These are phyloP conservation scores for Dactylella cylindrospora DNA, from an alignment of 2,329 filamentous ascomycete species.

Conservation along the genomic window DNA sequence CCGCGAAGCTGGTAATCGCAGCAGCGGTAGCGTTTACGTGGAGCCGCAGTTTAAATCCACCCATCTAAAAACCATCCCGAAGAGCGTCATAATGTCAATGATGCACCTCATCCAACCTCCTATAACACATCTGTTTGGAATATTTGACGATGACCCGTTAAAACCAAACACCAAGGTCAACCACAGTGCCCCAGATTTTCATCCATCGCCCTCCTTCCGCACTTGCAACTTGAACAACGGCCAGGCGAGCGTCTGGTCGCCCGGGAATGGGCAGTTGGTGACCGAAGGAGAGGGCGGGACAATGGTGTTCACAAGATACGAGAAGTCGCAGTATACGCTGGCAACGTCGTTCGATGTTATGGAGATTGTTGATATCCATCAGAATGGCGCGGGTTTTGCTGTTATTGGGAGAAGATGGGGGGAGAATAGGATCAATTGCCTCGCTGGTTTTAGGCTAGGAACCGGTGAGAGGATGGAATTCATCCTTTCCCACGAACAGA, in stretches of 20 bases:
- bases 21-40: conserved; percentile 30
- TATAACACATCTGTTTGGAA: conserved; percentile 31
- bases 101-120: conserved; percentile 40
- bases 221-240: conserved; percentile 33
- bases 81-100: conserved; percentile 43
- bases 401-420: conserved; percentile 33
- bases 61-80: conserved; percentile 38
- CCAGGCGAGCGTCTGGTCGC: conserved; percentile 36
- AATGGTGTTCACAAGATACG: conserved; percentile 41
- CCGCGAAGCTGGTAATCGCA: conserved; percentile 37
- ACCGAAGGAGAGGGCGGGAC: conserved; percentile 32
- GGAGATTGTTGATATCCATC: conserved; percentile 36
- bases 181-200: conserved; percentile 21
- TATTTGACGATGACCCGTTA: conserved; percentile 24
- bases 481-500: conserved; percentile 23
- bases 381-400: conserved; percentile 31
- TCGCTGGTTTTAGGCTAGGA: conserved; percentile 38
- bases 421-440: conserved; percentile 37
- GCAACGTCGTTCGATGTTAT: conserved; percentile 37
- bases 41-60: conserved; percentile 40
- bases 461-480: conserved; percentile 35
- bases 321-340: conserved; percentile 34
- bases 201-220: conserved; percentile 27
- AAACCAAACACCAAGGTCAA: conserved; percentile 30
- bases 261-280: conserved; percentile 32